Conservation (phyloP, 176 grass and related monocot species). For the Musa schizocarpa region DNA sequence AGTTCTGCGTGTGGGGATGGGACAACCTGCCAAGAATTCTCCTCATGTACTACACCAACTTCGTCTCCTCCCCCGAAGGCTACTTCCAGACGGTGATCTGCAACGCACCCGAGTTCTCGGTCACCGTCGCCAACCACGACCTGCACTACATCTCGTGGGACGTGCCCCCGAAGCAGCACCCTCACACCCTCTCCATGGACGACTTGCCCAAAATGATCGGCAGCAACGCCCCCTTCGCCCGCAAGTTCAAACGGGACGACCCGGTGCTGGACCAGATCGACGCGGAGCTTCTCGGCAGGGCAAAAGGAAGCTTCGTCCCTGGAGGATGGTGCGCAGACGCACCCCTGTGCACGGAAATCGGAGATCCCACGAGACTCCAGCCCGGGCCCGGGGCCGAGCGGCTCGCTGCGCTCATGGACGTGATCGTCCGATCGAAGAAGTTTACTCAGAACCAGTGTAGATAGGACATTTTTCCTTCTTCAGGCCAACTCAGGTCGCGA, state of each 20-base stretch:
- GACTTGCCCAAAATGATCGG: conserved; percentile 39
- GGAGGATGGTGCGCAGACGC: conserved; percentile 31
- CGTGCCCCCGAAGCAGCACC: conserved; percentile 74
- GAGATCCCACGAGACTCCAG: conserved; percentile 26
- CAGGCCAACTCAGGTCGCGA: too few species aligned
- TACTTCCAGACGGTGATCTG: conserved; percentile 97
- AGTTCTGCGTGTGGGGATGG: conserved; percentile 88
- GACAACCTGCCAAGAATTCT: conserved; percentile 87
- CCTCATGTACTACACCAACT: conserved; percentile 99
- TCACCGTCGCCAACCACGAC: conserved; percentile 79
- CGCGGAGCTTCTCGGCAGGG: conserved; percentile 27
- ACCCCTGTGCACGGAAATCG: conserved; percentile 15
- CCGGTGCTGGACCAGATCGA: conserved; percentile 49
- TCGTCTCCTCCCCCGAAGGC: conserved; percentile 82
- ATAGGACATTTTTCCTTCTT: conserved; percentile 8
- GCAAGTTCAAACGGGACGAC: conserved; percentile 48
- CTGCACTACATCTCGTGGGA: conserved; percentile 96
- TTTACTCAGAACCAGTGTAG: conserved; percentile 53
- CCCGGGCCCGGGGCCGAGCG: conserved; percentile 30
- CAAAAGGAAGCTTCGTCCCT: conserved; percentile 19
- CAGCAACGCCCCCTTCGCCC: conserved; percentile 44
- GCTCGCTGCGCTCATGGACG: conserved; percentile 32
- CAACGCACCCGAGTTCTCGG: conserved; percentile 53
- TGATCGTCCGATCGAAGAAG: conserved; percentile 32
- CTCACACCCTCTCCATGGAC: conserved; percentile 38